Percentiles rank a stretch among this genome's conserved stretches.
Conservation (phyloP, 768 basidiomycete genomes). For the Suillus bovinus region DNA sequence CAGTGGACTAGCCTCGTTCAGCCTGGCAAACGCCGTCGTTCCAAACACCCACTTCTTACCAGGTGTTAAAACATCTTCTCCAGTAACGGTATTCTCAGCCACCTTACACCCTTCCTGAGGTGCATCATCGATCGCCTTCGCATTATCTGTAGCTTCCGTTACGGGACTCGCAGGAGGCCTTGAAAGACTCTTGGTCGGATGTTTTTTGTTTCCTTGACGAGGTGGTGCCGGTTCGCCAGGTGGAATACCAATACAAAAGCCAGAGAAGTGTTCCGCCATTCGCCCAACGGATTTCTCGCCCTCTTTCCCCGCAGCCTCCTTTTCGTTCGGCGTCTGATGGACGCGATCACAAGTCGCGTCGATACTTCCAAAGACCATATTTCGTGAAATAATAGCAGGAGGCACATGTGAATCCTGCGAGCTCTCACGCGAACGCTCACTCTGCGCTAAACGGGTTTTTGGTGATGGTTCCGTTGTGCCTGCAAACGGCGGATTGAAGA, state of each 20-base stretch:
- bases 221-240: constrained; percentile 36
- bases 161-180: constrained; percentile 3
- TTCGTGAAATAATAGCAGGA: constrained; percentile 17
- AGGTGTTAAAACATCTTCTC: constrained; percentile 15
- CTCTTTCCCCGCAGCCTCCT: constrained; percentile 9
- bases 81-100: background rate
- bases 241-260: constrained; percentile 47
- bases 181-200: constrained; percentile 23
- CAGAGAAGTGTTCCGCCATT: constrained; percentile 30
- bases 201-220: constrained; percentile 26
- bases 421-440: background rate
- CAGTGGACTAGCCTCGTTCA: background rate
- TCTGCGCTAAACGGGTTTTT: background rate
- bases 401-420: background rate
- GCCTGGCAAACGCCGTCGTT: constrained; percentile 33
- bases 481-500: background rate
- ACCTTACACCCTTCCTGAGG: background rate
- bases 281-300: constrained; percentile 20
- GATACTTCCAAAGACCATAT: constrained; percentile 57
- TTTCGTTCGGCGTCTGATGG: constrained; percentile 11
- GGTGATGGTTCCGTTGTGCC: background rate
- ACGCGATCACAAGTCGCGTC: constrained; percentile 15
- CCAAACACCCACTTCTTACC: constrained; percentile 59
- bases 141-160: background rate
- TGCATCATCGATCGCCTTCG: constrained; percentile 3